Evolutionary conservation across 1,284 basidiomycete genomes (phyloP), one percentile per base, ranked within the genome.

Genomic region (Athelia sp.): DNA sequence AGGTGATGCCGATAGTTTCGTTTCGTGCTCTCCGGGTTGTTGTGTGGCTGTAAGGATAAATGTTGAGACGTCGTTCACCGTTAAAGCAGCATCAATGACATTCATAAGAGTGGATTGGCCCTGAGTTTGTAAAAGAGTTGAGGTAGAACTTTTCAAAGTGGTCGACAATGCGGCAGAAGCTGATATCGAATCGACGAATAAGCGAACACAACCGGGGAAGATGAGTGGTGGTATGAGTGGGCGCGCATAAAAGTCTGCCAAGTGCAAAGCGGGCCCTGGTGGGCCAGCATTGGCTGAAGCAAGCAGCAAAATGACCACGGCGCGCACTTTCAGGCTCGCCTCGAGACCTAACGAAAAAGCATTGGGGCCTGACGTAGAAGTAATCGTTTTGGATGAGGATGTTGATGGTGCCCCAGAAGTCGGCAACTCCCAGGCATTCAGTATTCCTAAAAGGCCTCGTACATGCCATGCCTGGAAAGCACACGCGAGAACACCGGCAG

Each of bases 171-270:
- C 68, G 14, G 68, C 47, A 2, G 72, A 69, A 3, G 59, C 67
- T 21, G 62, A 68, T 38, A 79, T 58, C 6, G 58, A 61, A 44
- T 90, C 84, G 14, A 87, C 51, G 53, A 82, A 71, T 3, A 86
- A 49, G 15, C 87, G 78, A 35, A 79, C 54, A 58, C 80, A 88
- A 23, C 76, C 71, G 44, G 65, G 62, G 3, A 68, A 58, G 6
- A 82, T 59, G 36, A 56, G 62, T 15, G 79, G 82, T 42, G 82
- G 80, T 8, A 74, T 59, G 21, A 84, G 67, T 2, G 87, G 84
- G 23, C 70, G 73, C 17, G 69, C 62, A 60, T 82, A 87, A 60
- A 81, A 85, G 43, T 63, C 62, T 2, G 57, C 56, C 51, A 75
- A 45, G 11, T 46, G 26, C 13, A 46, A 24, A 62, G 46, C 11